Evolutionary conservation across 176 grass and related monocot species (phyloP).

Genomic region (Tillandsia leiboldiana): DNA sequence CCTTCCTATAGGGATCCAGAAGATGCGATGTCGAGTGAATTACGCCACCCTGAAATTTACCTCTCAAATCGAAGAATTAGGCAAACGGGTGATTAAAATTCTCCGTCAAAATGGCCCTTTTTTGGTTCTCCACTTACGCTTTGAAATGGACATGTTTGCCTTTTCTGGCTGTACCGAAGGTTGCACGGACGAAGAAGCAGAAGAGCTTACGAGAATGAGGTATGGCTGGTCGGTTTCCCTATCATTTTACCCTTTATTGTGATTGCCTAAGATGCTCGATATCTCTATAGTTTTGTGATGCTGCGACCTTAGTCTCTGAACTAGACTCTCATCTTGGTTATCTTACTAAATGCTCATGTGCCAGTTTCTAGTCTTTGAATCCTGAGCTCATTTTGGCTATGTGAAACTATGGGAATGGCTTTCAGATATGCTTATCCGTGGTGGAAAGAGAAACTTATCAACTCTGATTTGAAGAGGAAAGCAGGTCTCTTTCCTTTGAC

Average conservation of each 20-base stretch:
- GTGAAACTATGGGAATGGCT: constrained; percentile 16
- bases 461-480: constrained; percentile 78
- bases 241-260: background rate
- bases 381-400: background rate
- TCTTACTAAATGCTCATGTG: background rate
- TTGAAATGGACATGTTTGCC: constrained; percentile 98
- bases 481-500: constrained; percentile 89
- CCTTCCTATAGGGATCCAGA: constrained; percentile 70
- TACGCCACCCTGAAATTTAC: constrained; percentile 75
- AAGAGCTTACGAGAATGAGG: constrained; percentile 85
- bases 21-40: constrained; percentile 78
- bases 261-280: no score
- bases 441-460: constrained; percentile 94
- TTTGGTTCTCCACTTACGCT: constrained; percentile 88
- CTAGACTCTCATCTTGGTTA: no score
- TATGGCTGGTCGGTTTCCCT: constrained; percentile 12
- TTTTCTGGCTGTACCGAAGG: constrained; percentile 94
- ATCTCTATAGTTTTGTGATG: no score
- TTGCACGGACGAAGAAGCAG: constrained; percentile 71
- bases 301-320: no score
- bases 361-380: background rate
- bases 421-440: constrained; percentile 91
- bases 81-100: constrained; percentile 61
- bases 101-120: constrained; percentile 74
- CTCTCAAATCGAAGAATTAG: constrained; percentile 75